Evolutionary conservation across 148 eudicot species (phyloP), one percentile per base, ranked within the genome.

Genomic region (Vaccinium macrocarpon): DNA sequence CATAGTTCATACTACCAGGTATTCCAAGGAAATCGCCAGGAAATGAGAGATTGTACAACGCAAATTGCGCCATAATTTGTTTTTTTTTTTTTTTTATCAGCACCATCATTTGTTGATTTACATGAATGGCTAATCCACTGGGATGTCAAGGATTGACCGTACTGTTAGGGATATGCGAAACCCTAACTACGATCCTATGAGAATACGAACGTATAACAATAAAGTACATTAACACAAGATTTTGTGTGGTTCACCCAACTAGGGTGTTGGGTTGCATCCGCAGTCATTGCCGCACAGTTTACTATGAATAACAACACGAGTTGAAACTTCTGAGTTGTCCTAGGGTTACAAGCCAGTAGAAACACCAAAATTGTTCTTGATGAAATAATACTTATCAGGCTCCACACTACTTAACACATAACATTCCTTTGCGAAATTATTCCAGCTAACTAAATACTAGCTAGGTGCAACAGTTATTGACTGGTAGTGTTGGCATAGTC

Each of bases 401-500:
- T 59, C 18, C 66, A 59, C 66, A 59, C 25, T 3, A 59, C 23
- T 6, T 21, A 1, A 59, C 10, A 6, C 9, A 21, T 1, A 18
- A 2, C 21, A 57, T 57, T 21, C 57, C 18, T 53, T 53, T 53
- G 57, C 16, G 4, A 53, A 53, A 53, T 53, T 18, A 53, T 53
- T 53, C 57, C 57, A 59, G 25, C 32, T 23, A n/a, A 64, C 29
- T 29, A 23, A 64, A 23, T 23, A 64, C 71, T 23, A 73, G 50
- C 18, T 76, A n/a, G n/a, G 25, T 76, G 55, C 55, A 21, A 9
- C 29, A 9, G 55, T 21, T 46, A 76, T n/a, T 76, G 53, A 76
- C 50, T 50, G 32, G 59, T 25, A 23, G 59, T 19, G 35, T 49
- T 77, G 70, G 53, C 86, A 52, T 77, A 89, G 92, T 82, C 86